Evolutionary conservation across 805 yeast species (phyloP), one percentile per base, ranked within the genome.

Genomic region (Spathaspora boniae): DNA sequence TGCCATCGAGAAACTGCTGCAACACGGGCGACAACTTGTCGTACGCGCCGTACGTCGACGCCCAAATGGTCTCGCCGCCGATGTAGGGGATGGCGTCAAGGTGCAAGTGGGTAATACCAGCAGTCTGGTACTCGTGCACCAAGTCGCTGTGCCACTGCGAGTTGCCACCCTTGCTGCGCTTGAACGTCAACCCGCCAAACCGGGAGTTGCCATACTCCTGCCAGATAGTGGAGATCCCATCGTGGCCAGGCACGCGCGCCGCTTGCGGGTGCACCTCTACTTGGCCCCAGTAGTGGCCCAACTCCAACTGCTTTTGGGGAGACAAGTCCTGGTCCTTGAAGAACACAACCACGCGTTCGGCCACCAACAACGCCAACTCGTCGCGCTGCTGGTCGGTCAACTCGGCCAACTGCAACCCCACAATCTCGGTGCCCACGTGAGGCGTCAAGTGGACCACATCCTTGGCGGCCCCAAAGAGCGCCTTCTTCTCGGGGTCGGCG

Each of bases 31-130:
- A 72, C 37, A 76, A 60, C 54, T 71, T 71, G 46, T 76, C 80
- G 50, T 70, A 76, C 26, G 79, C 76, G 33, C 68, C 80, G 44
- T 74, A 74, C n/a, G 80, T 79, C 26, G 76, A 68, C 4, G 73
- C 52, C 77, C 78, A 75, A n/a, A 61, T 43, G 11, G 80, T 76
- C 50, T 76, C 80, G 40, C 80, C 80, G 32, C 80, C 80, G 20
- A 65, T 66, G 1, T 45, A 45, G 18, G 76, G 76, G 47, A 72
- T 60, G 9, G 62, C 44, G 43, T 60, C 68, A 32, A 50, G 50
- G 43, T 61, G 66, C 34, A 60, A 53, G 44, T 70, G 66, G 23
- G 66, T 60, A 28, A 59, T 51, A 32, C 65, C 66, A 4, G 65
- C 64, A 2, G 66, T 64, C 36, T 59, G 65, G 18, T 41, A 46